A percentile compares a stretch with the other conserved stretches of the same genome.
Conservation (phyloP, 805 yeast genomes). For the Myxozyma mucilagina region DNA sequence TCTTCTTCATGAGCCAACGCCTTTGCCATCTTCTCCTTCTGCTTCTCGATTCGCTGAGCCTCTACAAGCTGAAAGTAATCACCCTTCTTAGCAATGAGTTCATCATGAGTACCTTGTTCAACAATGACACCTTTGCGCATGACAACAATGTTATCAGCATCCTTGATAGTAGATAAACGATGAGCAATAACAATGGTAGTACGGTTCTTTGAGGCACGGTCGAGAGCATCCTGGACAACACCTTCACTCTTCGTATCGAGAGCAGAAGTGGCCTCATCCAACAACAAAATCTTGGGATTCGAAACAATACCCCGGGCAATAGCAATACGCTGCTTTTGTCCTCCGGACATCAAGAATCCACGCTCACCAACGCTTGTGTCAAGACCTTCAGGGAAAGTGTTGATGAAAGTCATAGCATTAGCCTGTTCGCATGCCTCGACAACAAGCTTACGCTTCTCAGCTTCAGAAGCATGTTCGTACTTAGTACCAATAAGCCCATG, state of each 20-base stretch:
- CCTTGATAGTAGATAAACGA: constrained; percentile 51
- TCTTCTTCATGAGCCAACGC: constrained; percentile 3
- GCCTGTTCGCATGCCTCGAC: constrained; percentile 51
- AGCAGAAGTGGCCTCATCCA: constrained; percentile 71
- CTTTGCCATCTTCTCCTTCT: constrained; percentile 16
- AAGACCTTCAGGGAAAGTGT: constrained; percentile 52
- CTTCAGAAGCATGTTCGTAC: constrained; percentile 41
- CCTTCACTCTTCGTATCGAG: constrained; percentile 63
- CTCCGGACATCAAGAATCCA: constrained; percentile 64
- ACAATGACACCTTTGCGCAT: constrained; percentile 48
- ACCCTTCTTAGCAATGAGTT: constrained; percentile 35
- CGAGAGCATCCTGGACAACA: constrained; percentile 55
- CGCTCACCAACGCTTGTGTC: constrained; percentile 55
- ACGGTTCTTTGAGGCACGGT: constrained; percentile 36
- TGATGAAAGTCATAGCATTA: constrained; percentile 53
- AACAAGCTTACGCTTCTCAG: constrained; percentile 43
- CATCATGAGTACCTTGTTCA: constrained; percentile 44
- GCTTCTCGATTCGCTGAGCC: constrained; percentile 34
- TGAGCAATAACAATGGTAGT: constrained; percentile 59
- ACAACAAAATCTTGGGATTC: constrained; percentile 54
- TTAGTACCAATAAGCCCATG: constrained; percentile 58
- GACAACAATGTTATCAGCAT: constrained; percentile 52
- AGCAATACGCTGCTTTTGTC: constrained; percentile 67
- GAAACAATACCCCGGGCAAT: constrained; percentile 60
- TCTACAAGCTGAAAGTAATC: constrained; percentile 35